These are phyloP conservation scores for Chaetoscypha palmicola DNA, from an alignment of 2,329 filamentous ascomycete species.

Conservation along the genomic window DNA sequence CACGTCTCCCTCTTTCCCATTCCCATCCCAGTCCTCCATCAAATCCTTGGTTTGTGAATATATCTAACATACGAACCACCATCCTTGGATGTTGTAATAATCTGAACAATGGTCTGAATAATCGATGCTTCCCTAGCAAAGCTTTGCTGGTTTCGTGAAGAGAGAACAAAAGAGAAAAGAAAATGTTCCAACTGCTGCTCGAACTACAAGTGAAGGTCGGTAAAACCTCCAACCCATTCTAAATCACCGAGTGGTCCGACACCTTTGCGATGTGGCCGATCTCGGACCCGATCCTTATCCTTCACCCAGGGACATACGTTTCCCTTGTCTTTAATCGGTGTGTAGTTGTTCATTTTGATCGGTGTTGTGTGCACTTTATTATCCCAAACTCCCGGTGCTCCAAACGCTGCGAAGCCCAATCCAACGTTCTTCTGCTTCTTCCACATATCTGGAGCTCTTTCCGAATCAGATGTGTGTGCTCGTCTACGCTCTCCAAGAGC, in stretches of 20 bases:
- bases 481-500: conserved; percentile 78
- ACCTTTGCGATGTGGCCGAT: conserved; percentile 49
- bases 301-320: conserved; percentile 42
- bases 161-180: conserved; percentile 10
- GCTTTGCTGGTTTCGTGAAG: neutral
- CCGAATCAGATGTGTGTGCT: conserved; percentile 48
- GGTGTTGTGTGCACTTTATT: conserved; percentile 24
- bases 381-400: conserved; percentile 31
- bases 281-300: conserved; percentile 40
- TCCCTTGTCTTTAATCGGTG: conserved; percentile 31
- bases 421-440: conserved; percentile 40
- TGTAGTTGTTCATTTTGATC: conserved; percentile 30
- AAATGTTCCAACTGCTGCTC: conserved; percentile 9
- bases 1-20: neutral
- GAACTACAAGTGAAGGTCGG: conserved; percentile 53
- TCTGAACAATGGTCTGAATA: conserved; percentile 3
- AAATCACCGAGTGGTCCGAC: conserved; percentile 57
- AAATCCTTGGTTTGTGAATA: conserved; percentile 7
- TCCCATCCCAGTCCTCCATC: neutral
- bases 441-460: conserved; percentile 42
- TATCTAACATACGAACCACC: conserved; percentile 6
- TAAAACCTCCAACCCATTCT: conserved; percentile 94
- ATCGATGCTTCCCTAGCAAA: neutral
- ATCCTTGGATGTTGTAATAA: neutral
- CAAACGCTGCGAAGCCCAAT: conserved; percentile 42